Percentiles rank a stretch among this genome's conserved stretches.
Conservation (phyloP, 2,329 filamentous ascomycete genomes). For the Phyllosticta citriasiana region DNA sequence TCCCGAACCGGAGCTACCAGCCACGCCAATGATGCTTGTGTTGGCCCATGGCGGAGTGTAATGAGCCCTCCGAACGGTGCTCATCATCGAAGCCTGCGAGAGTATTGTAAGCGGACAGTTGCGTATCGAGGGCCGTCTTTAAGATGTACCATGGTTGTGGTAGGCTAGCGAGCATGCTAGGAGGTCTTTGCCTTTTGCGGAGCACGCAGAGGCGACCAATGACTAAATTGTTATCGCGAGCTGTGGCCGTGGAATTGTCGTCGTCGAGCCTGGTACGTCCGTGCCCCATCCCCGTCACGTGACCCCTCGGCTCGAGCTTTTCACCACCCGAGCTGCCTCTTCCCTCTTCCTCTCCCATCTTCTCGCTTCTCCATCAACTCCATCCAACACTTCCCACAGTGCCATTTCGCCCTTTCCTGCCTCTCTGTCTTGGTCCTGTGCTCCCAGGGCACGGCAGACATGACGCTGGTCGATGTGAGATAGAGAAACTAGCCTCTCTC, state of each 20-base stretch:
- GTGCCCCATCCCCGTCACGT: neutral
- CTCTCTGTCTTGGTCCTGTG: slow-evolving; percentile 3
- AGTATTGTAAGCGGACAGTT: neutral
- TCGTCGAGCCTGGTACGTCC: neutral
- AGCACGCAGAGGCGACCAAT: slow-evolving; percentile 13
- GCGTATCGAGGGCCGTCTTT: neutral
- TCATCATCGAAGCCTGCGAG: slow-evolving; percentile 3
- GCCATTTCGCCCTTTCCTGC: neutral
- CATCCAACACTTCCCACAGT: neutral
- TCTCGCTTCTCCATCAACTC: neutral
- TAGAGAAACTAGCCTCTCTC: slow-evolving; percentile 18
- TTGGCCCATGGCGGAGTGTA: slow-evolving; percentile 95
- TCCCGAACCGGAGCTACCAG: slow-evolving; percentile 87
- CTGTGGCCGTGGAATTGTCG: neutral
- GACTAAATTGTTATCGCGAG: neutral
- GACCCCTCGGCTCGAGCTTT: neutral
- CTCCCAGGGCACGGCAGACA: slow-evolving; percentile 12
- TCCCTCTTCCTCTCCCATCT: slow-evolving; percentile 5
- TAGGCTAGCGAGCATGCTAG: slow-evolving; percentile 1
- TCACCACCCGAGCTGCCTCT: slow-evolving; percentile 4
- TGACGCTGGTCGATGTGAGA: slow-evolving; percentile 26
- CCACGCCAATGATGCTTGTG: slow-evolving; percentile 91
- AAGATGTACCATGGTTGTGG: neutral
- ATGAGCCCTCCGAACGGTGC: slow-evolving; percentile 41
- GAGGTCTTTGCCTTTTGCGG: neutral